Evolutionary conservation across 2,329 filamentous ascomycete species (phyloP).

Genomic region (Lasiodiplodia citricola): DNA sequence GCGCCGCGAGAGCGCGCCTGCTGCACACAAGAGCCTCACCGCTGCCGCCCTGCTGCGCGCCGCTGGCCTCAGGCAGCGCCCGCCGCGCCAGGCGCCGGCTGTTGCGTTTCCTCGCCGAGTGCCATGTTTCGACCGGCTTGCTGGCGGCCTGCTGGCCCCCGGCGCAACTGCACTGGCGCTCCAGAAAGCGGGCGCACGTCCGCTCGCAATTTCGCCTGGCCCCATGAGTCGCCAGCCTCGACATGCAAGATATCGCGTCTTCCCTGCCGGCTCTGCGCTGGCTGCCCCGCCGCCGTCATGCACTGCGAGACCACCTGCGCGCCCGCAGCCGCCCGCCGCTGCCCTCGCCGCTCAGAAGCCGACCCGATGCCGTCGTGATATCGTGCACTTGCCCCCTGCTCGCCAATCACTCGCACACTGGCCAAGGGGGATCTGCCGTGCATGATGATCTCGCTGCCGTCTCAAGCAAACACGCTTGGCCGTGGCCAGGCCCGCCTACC

Average conservation of each 20-base stretch:
- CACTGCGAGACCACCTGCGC: background rate
- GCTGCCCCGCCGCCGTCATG: background rate
- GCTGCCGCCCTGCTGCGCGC: background rate
- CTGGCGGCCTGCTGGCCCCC: conserved; percentile 4
- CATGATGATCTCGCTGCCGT: conserved; percentile 18
- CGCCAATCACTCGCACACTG: conserved; percentile 22
- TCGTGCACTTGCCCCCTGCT: conserved; percentile 15
- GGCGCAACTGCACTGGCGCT: conserved; percentile 8
- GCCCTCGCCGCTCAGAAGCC: background rate
- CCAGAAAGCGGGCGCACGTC: conserved; percentile 11
- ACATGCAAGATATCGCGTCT: conserved; percentile 7
- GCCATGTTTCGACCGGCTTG: background rate
- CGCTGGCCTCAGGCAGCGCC: background rate
- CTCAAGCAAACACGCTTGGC: conserved; percentile 18
- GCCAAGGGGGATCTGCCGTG: conserved; percentile 23
- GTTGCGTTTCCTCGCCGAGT: conserved; percentile 4
- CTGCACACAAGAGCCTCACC: background rate
- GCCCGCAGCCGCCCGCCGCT: background rate
- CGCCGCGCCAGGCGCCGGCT: background rate
- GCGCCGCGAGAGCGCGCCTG: background rate
- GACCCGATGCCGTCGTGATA: background rate
- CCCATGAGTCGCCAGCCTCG: conserved; percentile 18
- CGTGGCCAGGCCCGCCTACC: conserved; percentile 17
- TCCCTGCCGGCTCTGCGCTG: background rate
- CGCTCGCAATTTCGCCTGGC: conserved; percentile 19